Evolutionary conservation across 225 moss, liverwort and hornwort species (phyloP).

Genomic region (Anthoceros angustus): DNA sequence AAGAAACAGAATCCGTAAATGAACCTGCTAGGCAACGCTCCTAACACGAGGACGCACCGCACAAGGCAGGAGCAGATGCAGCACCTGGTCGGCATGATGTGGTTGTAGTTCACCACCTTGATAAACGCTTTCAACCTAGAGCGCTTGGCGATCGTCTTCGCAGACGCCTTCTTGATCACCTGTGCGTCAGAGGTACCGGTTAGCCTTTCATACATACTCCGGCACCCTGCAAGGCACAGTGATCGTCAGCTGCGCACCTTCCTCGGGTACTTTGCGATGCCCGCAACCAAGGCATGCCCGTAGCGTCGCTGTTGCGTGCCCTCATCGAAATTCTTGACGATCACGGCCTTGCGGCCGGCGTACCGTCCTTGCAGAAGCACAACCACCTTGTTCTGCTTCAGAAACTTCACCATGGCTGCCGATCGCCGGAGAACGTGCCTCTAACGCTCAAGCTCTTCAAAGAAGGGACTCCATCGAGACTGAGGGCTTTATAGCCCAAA

Average conservation of each 20-base stretch:
- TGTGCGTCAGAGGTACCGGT: constrained; percentile 7
- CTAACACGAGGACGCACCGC: too few species aligned
- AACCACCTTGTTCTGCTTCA: constrained; percentile 80
- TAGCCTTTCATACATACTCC: not conserved
- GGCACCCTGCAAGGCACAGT: not conserved
- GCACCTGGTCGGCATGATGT: constrained; percentile 75
- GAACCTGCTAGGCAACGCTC: not conserved
- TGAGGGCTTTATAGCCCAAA: too few species aligned
- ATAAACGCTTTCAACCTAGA: constrained; percentile 63
- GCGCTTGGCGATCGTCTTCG: constrained; percentile 39
- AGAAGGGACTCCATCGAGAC: too few species aligned
- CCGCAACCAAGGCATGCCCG: constrained; percentile 59
- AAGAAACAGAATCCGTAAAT: not conserved
- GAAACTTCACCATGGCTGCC: constrained; percentile 63
- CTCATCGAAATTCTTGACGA: constrained; percentile 75
- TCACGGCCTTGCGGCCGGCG: constrained; percentile 80
- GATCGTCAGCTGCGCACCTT: constrained; percentile 23
- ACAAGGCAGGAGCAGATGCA: too few species aligned
- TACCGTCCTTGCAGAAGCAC: constrained; percentile 75
- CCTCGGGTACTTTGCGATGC: constrained; percentile 87
- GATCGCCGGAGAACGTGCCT: not conserved
- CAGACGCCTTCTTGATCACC: constrained; percentile 31
- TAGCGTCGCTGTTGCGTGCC: constrained; percentile 73
- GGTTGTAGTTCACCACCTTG: constrained; percentile 71
- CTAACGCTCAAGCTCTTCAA: too few species aligned